Evolutionary conservation across 1,284 basidiomycete species (phyloP), one percentile per base, ranked within the genome.

Genomic region (Hymenochaete sp.): DNA sequence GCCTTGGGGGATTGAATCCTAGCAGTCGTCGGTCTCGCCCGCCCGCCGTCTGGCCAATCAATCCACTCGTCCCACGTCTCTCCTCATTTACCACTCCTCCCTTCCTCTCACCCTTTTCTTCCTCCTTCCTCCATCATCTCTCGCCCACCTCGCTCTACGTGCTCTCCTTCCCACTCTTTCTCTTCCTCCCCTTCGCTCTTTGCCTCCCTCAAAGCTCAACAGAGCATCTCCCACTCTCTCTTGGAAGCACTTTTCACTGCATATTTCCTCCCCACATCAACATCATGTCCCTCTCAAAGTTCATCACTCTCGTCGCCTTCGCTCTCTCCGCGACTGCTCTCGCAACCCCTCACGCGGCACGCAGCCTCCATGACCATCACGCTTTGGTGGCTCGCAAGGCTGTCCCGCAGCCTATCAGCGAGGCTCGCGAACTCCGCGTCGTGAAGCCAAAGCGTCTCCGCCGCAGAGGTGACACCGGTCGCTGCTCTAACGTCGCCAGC

Each of bases 271-370:
- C n/a, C 22, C 4, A 18, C 27, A 31, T 26, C 22, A 19, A 18
- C 4, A 18, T 21, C 24, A 6, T 39, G 35, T 19, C 48, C 27
- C 44, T 50, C 28, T 33, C 48, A 13, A 50, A 45, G 39, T 13
- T 50, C 25, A 19, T 50, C 44, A 39, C n/a, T n/a, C n/a, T 47
- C 38, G 40, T 47, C 33, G 37, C 44, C 39, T 35, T 46, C 27
- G 44, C 44, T 11, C 27, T 47, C 40, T 50, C 48, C 14, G 13
- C 32, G 21, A 6, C 32, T 8, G 32, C 32, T 19, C 21, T 35
- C 13, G 32, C 32, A 5, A 19, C 32, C 13, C 32, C 14, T 19
- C 32, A 19, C 13, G 31, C 40, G 24, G 22, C 11, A 44, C 44
- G 19, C n/a, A 33, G 24, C 9, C 48, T 42, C 21, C 48, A 47